Conservation (phyloP, 305 asterid species). For the Fraxinus albicans region DNA sequence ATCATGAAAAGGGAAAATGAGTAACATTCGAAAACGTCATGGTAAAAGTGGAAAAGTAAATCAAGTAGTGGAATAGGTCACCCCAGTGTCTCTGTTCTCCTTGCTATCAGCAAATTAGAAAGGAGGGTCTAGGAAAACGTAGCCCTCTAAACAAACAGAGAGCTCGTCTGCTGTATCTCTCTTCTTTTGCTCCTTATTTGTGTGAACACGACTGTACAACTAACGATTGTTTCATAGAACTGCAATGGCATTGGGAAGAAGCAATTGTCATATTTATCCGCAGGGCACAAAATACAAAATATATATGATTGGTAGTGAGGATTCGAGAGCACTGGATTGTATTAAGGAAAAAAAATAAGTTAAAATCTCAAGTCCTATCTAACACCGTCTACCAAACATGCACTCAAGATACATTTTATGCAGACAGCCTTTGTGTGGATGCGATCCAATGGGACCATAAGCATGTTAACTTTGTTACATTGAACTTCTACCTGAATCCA, state of each 20-base stretch:
- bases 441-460: not conserved
- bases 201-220: not conserved
- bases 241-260: not conserved
- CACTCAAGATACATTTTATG: not conserved
- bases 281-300: not conserved
- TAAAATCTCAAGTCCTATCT: not conserved
- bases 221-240: not conserved
- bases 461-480: slow-evolving; percentile 30
- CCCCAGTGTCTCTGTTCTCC: not conserved
- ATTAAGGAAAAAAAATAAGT: not conserved
- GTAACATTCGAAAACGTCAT: not conserved
- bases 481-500: slow-evolving; percentile 51
- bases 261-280: not conserved
- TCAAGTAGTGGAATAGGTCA: not conserved
- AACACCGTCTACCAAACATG: not conserved
- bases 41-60: not conserved
- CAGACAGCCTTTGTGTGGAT: not conserved
- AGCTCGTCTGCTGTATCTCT: not conserved
- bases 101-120: not conserved
- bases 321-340: not conserved
- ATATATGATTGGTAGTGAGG: not conserved
- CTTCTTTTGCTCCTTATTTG: not conserved
- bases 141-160: not conserved
- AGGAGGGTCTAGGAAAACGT: not conserved
- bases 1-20: not conserved